Evolutionary conservation across 2,329 filamentous ascomycete species (phyloP), one percentile per base, ranked within the genome.

Genomic region (Fusarium sulawesiense): DNA sequence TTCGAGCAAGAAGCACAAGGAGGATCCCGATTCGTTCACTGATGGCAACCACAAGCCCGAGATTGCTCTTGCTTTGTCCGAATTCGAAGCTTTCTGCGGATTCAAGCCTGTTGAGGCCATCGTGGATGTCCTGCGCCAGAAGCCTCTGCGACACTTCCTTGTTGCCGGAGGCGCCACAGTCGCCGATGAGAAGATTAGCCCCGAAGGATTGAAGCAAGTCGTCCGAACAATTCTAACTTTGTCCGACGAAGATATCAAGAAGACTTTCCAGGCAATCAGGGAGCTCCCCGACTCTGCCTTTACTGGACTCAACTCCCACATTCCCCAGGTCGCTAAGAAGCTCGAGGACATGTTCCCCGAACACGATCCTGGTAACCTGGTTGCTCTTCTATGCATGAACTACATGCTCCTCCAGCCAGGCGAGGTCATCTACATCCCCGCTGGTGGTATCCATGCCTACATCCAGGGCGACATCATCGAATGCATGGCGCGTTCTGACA

Each of bases 11-110:
- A 84, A 93, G 4, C 90, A 93, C 79, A 76, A 85, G 56, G 77
- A 88, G 68, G 84, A 93, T 56, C 91, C 91, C 0, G 79, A 87
- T 4, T 86, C 88, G 60, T 94, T 92, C 77, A 87, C 87, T 2
- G 91, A 94, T 70, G 81, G 86, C 4, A 94, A 94, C 77, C 91
- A 94, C 82, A 94, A 94, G 79, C 92, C 92, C 2, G 92, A 94
- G 76, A 94, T 94, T 56, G 91, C 92, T 1, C 82, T 94, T 2
- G 91, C 92, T 0, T 80, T 94, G 2, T 84, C 86, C 14, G 86
- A 88, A 23, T 94, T 94, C 73, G 91, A 94, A 77, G 88, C 91
- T 0, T 94, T 94, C 72, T 90, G 89, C 12, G 92, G 92, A 8
- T 94, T 90, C 82, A 93, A 92, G 75, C 88, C 90, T 0, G 80